These are phyloP conservation scores for Citrus sp. DNA, from an alignment of 345 rosid genomes.

Conservation along the genomic window DNA sequence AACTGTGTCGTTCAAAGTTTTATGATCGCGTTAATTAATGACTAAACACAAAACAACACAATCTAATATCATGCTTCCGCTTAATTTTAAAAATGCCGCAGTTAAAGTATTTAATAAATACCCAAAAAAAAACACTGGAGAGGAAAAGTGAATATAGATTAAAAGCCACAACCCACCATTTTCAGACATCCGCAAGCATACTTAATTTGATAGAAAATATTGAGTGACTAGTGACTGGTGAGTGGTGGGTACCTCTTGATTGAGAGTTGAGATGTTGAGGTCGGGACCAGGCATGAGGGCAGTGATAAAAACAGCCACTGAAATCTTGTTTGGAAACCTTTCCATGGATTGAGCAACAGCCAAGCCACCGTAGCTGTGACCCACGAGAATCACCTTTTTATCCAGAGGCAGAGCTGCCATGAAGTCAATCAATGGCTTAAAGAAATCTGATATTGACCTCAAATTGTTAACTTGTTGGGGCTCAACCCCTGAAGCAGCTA, in stretches of 20 bases:
- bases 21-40: too few relatives aligned
- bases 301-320: conserved; percentile 28
- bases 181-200: too few relatives aligned
- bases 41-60: too few relatives aligned
- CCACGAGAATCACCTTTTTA: conserved; percentile 37
- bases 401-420: conserved; percentile 17
- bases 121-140: too few relatives aligned
- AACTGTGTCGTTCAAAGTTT: not conserved
- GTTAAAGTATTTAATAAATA: too few relatives aligned
- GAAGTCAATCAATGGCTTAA: conserved; percentile 31
- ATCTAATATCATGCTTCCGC: too few relatives aligned
- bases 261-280: conserved; percentile 27
- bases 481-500: conserved; percentile 39
- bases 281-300: conserved; percentile 42
- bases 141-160: too few relatives aligned
- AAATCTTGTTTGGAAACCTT: conserved; percentile 24
- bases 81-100: too few relatives aligned
- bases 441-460: conserved; percentile 24
- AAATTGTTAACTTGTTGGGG: conserved; percentile 17
- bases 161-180: too few relatives aligned
- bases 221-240: too few relatives aligned
- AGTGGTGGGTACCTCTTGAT: conserved; percentile 21
- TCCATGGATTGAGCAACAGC: conserved; percentile 42
- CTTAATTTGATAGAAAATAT: not conserved
- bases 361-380: conserved; percentile 39